These are phyloP conservation scores for Arabidopsis arenosa DNA, from an alignment of 345 rosid genomes.

Conservation along the genomic window DNA sequence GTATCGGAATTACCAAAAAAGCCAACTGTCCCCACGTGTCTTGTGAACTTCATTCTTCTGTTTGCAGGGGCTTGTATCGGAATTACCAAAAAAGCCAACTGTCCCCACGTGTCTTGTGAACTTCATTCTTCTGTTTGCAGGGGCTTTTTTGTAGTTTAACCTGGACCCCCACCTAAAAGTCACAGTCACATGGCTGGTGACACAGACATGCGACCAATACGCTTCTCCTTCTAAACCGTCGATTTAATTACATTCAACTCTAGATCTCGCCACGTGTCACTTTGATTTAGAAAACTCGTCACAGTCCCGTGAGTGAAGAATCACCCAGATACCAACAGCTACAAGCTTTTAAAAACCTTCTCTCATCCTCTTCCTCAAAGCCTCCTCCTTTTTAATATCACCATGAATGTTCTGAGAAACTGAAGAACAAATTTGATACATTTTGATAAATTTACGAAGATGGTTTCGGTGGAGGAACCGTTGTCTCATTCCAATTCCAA, in stretches of 20 bases:
- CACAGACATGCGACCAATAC: conserved; percentile 39
- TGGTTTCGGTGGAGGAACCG: conserved; percentile 84
- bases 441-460: conserved; percentile 12
- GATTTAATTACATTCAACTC: conserved; percentile 1
- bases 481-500: conserved; percentile 56
- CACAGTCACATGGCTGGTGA: conserved; percentile 46
- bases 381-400: neutral
- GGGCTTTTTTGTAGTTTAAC: conserved; percentile 32
- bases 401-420: conserved; percentile 41
- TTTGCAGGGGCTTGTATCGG: neutral
- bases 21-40: conserved; percentile 45
- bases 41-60: conserved; percentile 7
- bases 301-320: conserved; percentile 39
- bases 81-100: conserved; percentile 40
- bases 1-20: conserved; percentile 33
- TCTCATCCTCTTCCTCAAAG: conserved; percentile 12
- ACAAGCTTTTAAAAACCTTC: conserved; percentile 37
- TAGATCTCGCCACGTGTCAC: conserved; percentile 33
- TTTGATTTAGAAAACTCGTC: neutral
- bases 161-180: conserved; percentile 19
- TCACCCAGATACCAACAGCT: conserved; percentile 43
- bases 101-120: conserved; percentile 41
- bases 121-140: neutral
- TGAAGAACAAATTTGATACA: neutral
- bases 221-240: conserved; percentile 31